Conservation (phyloP, 441 rosid species). For the Eruca vesicaria region DNA sequence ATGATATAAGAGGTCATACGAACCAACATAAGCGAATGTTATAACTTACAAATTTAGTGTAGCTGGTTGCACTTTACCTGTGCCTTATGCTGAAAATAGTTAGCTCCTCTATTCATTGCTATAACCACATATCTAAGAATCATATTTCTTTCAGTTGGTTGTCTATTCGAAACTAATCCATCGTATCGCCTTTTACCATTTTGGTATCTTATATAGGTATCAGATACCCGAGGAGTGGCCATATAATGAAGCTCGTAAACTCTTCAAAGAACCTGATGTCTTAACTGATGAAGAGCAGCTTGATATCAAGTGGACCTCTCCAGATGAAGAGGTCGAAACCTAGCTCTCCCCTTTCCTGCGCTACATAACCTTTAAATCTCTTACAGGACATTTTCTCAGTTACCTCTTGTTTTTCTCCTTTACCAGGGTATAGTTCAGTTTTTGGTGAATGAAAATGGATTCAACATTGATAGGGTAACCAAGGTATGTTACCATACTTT, state of each 20-base stretch:
- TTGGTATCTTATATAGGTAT: slow-evolving; percentile 48
- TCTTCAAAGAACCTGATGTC: slow-evolving; percentile 85
- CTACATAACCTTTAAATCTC: neutral
- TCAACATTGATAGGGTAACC: slow-evolving; percentile 79
- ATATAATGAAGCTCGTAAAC: slow-evolving; percentile 73
- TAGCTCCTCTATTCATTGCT: neutral
- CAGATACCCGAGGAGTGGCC: slow-evolving; percentile 94
- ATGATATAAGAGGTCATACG: neutral
- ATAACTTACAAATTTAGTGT: neutral
- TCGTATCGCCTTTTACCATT: neutral
- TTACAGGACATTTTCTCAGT: neutral
- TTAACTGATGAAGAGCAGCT: slow-evolving; percentile 59
- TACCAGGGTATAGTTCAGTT: slow-evolving; percentile 65
- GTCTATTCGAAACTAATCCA: neutral
- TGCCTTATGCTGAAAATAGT: neutral
- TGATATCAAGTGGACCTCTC: slow-evolving; percentile 80
- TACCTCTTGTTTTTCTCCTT: neutral
- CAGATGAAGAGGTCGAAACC: slow-evolving; percentile 62
- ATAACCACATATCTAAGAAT: neutral
- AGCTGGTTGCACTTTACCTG: neutral
- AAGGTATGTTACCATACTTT: slow-evolving; percentile 51
- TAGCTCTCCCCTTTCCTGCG: slow-evolving; percentile 1
- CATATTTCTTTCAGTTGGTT: neutral
- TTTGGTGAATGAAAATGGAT: slow-evolving; percentile 86
- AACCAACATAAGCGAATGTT: slow-evolving; percentile 1